Conservation (phyloP, 768 basidiomycete genomes). For the Lyophyllum atratum region DNA sequence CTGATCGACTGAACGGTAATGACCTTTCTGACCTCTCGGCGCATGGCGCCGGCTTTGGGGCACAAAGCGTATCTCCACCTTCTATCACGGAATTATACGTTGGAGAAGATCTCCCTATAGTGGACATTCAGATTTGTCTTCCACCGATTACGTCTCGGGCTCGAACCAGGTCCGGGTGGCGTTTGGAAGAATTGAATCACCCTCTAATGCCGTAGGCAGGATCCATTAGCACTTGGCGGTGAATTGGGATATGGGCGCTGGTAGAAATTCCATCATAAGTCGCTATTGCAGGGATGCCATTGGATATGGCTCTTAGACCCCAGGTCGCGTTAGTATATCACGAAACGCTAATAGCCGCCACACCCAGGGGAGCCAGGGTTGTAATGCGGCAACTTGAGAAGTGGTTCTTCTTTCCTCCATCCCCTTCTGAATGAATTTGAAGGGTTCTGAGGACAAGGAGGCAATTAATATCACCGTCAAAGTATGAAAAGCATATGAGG, state of each 20-base stretch:
- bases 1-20: not conserved
- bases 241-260: not conserved
- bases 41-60: not conserved
- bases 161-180: not conserved
- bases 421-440: not conserved
- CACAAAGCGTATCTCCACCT: not conserved
- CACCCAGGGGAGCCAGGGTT: not conserved
- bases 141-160: not conserved
- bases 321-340: not conserved
- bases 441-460: not conserved
- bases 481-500: not conserved
- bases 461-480: not conserved
- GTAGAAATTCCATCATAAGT: not conserved
- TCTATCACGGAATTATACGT: not conserved
- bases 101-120: slow-evolving; percentile 11
- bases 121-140: not conserved
- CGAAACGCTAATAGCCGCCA: not conserved
- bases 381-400: not conserved
- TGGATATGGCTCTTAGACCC: not conserved
- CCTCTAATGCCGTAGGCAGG: not conserved
- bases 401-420: not conserved
- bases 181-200: not conserved
- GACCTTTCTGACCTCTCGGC: not conserved
- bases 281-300: no score
- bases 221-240: not conserved